These are phyloP conservation scores for Orbilia blumenaviensis DNA, from an alignment of 2,329 filamentous ascomycete species.

Conservation along the genomic window DNA sequence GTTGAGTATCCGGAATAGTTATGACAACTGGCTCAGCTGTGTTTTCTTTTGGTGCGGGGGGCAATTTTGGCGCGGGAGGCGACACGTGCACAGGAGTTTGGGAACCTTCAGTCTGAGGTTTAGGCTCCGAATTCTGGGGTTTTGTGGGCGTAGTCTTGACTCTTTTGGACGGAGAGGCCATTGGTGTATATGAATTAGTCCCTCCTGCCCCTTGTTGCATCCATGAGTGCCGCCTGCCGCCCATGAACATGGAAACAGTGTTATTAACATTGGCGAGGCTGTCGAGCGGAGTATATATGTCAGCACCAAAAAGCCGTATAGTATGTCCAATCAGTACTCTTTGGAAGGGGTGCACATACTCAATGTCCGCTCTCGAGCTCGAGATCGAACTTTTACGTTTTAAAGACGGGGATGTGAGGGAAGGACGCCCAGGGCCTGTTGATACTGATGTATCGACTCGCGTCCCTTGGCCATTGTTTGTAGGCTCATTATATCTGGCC, in stretches of 20 bases:
- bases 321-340: neutral
- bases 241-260: constrained; percentile 56
- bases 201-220: constrained; percentile 52
- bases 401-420: constrained; percentile 32
- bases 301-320: neutral
- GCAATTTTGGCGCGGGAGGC: neutral
- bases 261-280: constrained; percentile 55
- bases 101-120: neutral
- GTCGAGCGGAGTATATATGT: neutral
- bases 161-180: constrained; percentile 46
- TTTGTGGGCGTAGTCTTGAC: constrained; percentile 37
- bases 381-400: constrained; percentile 39
- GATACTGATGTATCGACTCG: constrained; percentile 40
- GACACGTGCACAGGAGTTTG: neutral
- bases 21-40: constrained; percentile 27
- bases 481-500: constrained; percentile 3
- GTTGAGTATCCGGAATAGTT: constrained; percentile 48
- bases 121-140: neutral
- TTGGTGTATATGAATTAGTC: constrained; percentile 18
- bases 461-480: constrained; percentile 1
- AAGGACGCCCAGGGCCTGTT: constrained; percentile 20
- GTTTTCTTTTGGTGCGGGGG: neutral
- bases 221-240: constrained; percentile 55
- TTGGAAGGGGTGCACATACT: constrained; percentile 13
- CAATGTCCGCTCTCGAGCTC: constrained; percentile 32